phyloP scores from a whole-genome alignment of 78 protist species.

The Dictyostelium citrinum region DNA sequence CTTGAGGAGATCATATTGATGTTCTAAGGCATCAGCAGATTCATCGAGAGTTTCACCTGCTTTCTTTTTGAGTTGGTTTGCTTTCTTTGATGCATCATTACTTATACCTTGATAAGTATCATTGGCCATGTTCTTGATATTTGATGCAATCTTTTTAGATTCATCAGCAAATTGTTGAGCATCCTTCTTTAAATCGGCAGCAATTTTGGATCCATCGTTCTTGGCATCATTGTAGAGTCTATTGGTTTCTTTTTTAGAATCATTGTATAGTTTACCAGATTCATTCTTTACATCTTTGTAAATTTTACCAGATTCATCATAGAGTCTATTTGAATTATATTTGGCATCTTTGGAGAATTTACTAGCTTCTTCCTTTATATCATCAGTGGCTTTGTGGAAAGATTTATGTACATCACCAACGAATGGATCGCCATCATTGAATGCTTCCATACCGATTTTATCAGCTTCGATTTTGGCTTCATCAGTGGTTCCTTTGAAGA shows the following conservation, averaged over 20 bases:
- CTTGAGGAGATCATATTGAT: background rate
- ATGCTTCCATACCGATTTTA: background rate
- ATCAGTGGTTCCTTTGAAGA: slow-evolving; percentile 7
- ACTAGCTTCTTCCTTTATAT: background rate
- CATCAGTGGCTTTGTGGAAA: background rate
- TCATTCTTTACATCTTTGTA: background rate
- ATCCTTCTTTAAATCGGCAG: background rate
- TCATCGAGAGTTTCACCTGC: slow-evolving; percentile 33
- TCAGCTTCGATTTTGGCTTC: background rate
- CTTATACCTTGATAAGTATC: background rate
- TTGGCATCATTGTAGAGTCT: background rate
- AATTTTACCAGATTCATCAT: background rate
- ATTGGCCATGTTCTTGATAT: background rate
- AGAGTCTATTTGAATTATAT: background rate
- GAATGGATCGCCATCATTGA: background rate
- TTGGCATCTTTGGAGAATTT: background rate
- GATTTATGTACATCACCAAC: background rate
- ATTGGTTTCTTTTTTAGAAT: background rate
- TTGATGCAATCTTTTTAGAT: background rate
- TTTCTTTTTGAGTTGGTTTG: background rate
- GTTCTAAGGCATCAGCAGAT: background rate
- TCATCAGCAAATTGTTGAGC: background rate
- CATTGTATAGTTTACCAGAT: background rate
- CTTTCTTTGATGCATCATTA: background rate
- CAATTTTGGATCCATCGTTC: background rate